phyloP scores from a whole-genome alignment of 2,329 filamentous ascomycete species.

The Myrmaecium sp. region DNA sequence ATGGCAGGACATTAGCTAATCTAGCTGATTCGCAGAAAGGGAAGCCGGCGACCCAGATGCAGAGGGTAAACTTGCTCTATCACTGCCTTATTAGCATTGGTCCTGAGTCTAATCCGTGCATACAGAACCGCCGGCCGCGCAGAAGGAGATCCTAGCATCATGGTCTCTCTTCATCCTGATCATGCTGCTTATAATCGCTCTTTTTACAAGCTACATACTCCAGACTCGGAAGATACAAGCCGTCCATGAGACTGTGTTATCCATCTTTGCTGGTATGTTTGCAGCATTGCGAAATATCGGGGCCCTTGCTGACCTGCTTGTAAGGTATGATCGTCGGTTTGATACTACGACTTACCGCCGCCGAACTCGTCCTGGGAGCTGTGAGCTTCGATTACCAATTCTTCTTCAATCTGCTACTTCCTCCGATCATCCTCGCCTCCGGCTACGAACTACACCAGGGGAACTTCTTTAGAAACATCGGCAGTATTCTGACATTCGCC shows the following conservation, averaged over 20 bases:
- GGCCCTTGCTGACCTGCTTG: conserved; percentile 6
- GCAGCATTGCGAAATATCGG: conserved; percentile 5
- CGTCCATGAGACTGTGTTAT: conserved; percentile 94
- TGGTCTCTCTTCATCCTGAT: conserved; percentile 97
- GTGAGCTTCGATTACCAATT: conserved; percentile 98
- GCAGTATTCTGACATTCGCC: conserved; percentile 91
- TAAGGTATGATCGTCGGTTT: conserved; percentile 89
- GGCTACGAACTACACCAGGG: conserved; percentile 96
- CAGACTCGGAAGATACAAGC: conserved; percentile 96
- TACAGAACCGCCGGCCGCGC: conserved; percentile 57
- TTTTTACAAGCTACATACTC: conserved; percentile 93
- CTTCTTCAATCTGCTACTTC: conserved; percentile 98
- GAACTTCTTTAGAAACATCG: conserved; percentile 98
- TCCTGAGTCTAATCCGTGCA: conserved; percentile 18
- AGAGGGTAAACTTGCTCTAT: conserved; percentile 20
- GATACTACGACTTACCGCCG: conserved; percentile 64
- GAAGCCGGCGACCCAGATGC: conserved; percentile 30
- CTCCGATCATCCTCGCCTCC: conserved; percentile 91
- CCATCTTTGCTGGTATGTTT: conserved; percentile 74
- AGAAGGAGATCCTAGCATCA: conserved; percentile 90
- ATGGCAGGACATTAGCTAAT: conserved; percentile 9
- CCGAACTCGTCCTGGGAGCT: conserved; percentile 69
- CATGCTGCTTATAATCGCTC: conserved; percentile 77
- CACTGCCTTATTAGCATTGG: conserved; percentile 5
- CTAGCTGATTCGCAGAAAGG: conserved; percentile 19